Percentiles rank a stretch among this genome's conserved stretches.
Conservation (phyloP, 1,284 basidiomycete genomes). For the Schizophyllum commune region DNA sequence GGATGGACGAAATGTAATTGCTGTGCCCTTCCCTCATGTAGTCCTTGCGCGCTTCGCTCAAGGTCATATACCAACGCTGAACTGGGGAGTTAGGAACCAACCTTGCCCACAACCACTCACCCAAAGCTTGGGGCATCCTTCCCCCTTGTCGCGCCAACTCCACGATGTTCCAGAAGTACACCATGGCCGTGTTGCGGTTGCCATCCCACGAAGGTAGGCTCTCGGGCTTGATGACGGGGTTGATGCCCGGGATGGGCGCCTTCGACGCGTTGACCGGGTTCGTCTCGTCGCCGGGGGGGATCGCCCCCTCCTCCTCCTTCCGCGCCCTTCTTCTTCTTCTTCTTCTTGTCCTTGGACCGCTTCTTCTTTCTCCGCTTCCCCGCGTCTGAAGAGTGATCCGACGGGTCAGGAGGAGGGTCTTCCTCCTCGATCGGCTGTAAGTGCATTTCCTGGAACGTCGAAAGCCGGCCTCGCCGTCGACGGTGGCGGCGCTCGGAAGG, state of each 20-base stretch:
- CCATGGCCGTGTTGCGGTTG: not conserved
- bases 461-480: no score
- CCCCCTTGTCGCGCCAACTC: not conserved
- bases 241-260: not conserved
- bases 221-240: conserved; percentile 2
- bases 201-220: conserved; percentile 4
- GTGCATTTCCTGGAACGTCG: no score
- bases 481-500: no score
- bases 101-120: conserved; percentile 1
- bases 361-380: no score
- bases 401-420: no score
- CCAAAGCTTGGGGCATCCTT: not conserved
- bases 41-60: not conserved
- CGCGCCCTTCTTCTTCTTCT: no score
- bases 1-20: not conserved
- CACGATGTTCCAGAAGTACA: conserved; percentile 1
- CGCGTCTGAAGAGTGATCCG: no score
- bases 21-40: not conserved
- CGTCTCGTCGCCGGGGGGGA: no score
- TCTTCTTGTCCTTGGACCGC: no score
- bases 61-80: conserved; percentile 2
- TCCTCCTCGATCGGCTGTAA: no score
- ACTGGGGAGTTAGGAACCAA: not conserved
- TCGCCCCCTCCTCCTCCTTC: no score
- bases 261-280: not conserved